A percentile compares a stretch with the other conserved stretches of the same genome.
These are phyloP conservation scores for Peronospora belbahrii DNA, from an alignment of 352 stramenopile species.

Conservation along the genomic window DNA sequence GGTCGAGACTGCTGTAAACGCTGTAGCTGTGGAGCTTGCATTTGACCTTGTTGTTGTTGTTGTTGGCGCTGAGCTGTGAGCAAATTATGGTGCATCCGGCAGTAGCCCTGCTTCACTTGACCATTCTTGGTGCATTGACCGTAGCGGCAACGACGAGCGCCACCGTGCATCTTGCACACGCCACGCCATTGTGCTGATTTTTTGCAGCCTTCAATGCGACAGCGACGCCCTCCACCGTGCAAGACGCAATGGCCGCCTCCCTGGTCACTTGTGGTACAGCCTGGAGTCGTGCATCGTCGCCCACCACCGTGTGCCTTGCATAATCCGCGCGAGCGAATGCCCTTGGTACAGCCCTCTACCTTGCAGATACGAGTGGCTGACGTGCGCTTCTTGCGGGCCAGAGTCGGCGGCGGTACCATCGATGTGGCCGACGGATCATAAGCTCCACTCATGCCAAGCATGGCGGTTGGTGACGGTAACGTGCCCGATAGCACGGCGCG, in stretches of 20 bases:
- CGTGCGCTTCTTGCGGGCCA: constrained; percentile 48
- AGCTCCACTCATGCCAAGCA: not conserved
- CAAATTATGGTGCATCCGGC: constrained; percentile 65
- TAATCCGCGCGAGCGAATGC: constrained; percentile 66
- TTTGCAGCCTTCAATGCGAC: constrained; percentile 65
- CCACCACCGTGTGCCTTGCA: constrained; percentile 82
- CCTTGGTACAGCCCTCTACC: constrained; percentile 63
- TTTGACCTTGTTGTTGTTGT: constrained; percentile 31
- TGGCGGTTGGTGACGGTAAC: constrained; percentile 6
- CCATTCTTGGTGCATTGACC: constrained; percentile 77
- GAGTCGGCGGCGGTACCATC: constrained; percentile 4
- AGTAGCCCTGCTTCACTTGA: constrained; percentile 75
- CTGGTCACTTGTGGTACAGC: constrained; percentile 80
- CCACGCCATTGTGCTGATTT: constrained; percentile 78
- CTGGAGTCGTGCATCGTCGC: constrained; percentile 67
- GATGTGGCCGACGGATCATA: not conserved
- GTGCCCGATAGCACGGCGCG: constrained; percentile 4
- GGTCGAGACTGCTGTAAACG: constrained; percentile 6
- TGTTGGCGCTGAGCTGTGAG: constrained; percentile 37
- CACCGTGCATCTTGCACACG: constrained; percentile 82
- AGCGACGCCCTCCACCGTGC: constrained; percentile 73
- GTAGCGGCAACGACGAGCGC: constrained; percentile 65
- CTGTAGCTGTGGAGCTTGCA: constrained; percentile 17
- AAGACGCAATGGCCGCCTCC: constrained; percentile 78
- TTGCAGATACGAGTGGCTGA: constrained; percentile 60